A percentile compares a stretch with the other conserved stretches of the same genome.
These are phyloP conservation scores for Metschnikowia henanensis DNA, from an alignment of 805 yeast species.

Conservation along the genomic window DNA sequence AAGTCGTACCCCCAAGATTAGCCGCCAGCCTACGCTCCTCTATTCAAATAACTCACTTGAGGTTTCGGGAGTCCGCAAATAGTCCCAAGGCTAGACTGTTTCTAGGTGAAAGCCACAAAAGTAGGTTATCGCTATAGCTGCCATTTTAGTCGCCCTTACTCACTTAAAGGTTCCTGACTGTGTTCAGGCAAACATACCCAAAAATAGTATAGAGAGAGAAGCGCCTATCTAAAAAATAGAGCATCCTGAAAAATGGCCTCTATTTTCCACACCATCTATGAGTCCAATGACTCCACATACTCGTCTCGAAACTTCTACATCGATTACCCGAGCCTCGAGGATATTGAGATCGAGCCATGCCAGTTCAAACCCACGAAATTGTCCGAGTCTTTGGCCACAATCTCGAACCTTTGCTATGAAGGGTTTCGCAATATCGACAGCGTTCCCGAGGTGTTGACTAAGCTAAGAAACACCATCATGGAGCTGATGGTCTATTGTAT, in stretches of 20 bases:
- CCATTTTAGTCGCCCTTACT: too few relatives aligned
- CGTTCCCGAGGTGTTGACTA: slow-evolving; percentile 11
- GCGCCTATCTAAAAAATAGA: neutral
- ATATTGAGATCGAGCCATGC: slow-evolving; percentile 11
- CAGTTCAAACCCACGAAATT: slow-evolving; percentile 9
- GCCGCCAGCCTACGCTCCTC: too few relatives aligned
- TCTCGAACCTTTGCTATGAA: slow-evolving; percentile 13
- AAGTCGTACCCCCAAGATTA: too few relatives aligned
- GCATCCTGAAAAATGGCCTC: slow-evolving; percentile 3
- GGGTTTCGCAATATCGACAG: slow-evolving; percentile 12
- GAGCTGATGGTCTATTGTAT: slow-evolving; percentile 16
- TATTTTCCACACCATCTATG: slow-evolving; percentile 7
- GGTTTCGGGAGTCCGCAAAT: too few relatives aligned
- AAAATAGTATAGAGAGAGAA: neutral
- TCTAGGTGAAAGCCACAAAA: too few relatives aligned
- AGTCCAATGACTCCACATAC: slow-evolving; percentile 9
- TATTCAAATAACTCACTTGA: too few relatives aligned
- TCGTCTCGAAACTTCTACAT: slow-evolving; percentile 5
- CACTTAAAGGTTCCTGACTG: too few relatives aligned
- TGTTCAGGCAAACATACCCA: too few relatives aligned
- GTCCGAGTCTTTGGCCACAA: slow-evolving; percentile 14
- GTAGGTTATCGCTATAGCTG: too few relatives aligned
- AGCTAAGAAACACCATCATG: slow-evolving; percentile 12
- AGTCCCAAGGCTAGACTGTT: too few relatives aligned
- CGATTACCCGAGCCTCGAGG: slow-evolving; percentile 13